These are phyloP conservation scores for Saitozyma podzolica DNA, from an alignment of 768 basidiomycete species.

Conservation along the genomic window DNA sequence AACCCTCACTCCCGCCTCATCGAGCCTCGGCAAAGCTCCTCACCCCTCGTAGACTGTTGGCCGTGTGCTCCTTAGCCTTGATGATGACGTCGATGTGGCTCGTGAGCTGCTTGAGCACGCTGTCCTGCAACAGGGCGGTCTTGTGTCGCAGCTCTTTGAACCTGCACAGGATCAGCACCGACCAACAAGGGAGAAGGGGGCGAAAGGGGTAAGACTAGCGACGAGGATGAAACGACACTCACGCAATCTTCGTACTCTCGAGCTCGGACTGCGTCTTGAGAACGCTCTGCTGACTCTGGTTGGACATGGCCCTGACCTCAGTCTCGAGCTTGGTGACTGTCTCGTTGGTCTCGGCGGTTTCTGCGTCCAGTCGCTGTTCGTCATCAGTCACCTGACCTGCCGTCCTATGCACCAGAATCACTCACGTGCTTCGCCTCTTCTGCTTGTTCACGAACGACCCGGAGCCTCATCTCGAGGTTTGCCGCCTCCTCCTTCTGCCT, in stretches of 20 bases:
- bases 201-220: background rate
- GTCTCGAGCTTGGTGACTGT: conserved; percentile 41
- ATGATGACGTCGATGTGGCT: conserved; percentile 44
- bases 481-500: conserved; percentile 74
- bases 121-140: conserved; percentile 32
- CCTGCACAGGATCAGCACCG: conserved; percentile 11
- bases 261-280: conserved; percentile 42
- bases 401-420: conserved; percentile 1
- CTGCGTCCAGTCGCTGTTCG: conserved; percentile 31
- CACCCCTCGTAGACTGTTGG: conserved; percentile 38
- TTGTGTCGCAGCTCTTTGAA: conserved; percentile 42
- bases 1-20: conserved; percentile 1
- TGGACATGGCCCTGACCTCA: conserved; percentile 44
- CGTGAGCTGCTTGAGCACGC: conserved; percentile 32
- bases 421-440: conserved; percentile 46
- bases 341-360: conserved; percentile 41
- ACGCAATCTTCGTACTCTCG: conserved; percentile 48
- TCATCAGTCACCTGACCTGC: background rate
- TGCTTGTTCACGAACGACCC: conserved; percentile 38
- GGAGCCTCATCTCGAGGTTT: conserved; percentile 67
- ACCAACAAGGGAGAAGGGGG: too few species aligned
- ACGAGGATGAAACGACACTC: conserved; percentile 14
- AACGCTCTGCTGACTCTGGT: conserved; percentile 48
- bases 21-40: conserved; percentile 41
- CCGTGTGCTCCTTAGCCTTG: conserved; percentile 47